A percentile compares a stretch with the other conserved stretches of the same genome.
Conservation (phyloP, 495 filamentous ascomycete genomes). For the Jackrogersella multiformis region DNA sequence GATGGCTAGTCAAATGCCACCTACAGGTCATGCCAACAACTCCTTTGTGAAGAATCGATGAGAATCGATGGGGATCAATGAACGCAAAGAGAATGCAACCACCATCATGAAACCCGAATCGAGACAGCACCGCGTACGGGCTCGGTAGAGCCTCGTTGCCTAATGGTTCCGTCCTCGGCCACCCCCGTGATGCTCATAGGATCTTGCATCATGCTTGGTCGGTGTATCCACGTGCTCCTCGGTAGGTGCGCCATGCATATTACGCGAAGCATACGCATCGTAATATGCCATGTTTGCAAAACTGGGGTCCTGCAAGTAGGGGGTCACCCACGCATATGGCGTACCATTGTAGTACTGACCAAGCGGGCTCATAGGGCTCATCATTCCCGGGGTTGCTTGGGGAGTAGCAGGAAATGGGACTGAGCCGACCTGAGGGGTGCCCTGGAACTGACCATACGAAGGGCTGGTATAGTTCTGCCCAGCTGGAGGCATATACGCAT, state of each 20-base stretch:
- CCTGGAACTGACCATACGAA: neutral
- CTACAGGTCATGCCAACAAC: neutral
- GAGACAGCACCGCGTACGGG: neutral
- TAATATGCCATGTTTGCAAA: conserved; percentile 8
- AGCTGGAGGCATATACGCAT: neutral
- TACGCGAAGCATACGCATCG: neutral
- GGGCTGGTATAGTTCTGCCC: conserved; percentile 8
- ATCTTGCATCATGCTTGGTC: conserved; percentile 1
- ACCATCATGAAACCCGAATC: neutral
- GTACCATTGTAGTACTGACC: conserved; percentile 12
- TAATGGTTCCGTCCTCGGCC: neutral
- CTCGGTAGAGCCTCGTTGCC: neutral
- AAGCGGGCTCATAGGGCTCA: conserved; percentile 2
- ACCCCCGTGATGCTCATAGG: neutral
- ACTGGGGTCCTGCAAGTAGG: conserved; percentile 32
- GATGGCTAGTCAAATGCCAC: conserved; percentile 3
- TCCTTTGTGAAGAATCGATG: neutral
- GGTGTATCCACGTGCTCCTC: neutral
- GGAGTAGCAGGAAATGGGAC: conserved; percentile 18
- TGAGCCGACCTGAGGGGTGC: neutral
- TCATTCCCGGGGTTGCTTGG: conserved; percentile 15
- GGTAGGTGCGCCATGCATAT: neutral
- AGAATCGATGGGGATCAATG: too few relatives aligned
- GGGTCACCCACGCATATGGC: conserved; percentile 25
- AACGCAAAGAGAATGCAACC: neutral